Percentiles rank a stretch among this genome's conserved stretches.
phyloP scores from a whole-genome alignment of 208 protist species.

The Trypanosoma boissoni region DNA sequence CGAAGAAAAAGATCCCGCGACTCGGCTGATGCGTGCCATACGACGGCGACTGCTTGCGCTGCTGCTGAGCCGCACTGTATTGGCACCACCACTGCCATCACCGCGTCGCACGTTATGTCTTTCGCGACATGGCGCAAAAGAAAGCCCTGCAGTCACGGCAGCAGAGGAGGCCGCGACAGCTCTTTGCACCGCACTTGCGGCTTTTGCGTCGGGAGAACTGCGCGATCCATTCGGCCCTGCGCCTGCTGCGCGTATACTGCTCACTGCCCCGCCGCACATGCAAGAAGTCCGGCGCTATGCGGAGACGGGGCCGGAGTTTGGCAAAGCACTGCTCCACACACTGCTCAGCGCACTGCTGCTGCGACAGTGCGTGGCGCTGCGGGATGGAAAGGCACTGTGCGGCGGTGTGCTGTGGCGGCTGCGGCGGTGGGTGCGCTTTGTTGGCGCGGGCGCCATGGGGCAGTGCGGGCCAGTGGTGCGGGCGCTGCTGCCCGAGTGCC shows the following conservation, averaged over 20 bases:
- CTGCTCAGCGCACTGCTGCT: too few relatives aligned
- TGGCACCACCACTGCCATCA: too few relatives aligned
- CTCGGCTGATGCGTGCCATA: conserved; percentile 9
- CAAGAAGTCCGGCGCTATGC: conserved; percentile 1
- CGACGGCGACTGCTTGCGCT: too few relatives aligned
- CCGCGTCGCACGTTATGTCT: too few relatives aligned
- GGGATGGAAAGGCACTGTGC: background rate
- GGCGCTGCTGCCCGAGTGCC: conserved; percentile 21
- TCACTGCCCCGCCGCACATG: conserved; percentile 17
- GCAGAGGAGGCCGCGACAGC: background rate
- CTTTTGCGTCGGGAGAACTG: conserved; percentile 16
- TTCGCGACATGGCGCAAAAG: too few relatives aligned
- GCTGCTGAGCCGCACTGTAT: too few relatives aligned
- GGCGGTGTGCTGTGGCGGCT: conserved; percentile 3
- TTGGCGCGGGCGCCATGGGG: conserved; percentile 14
- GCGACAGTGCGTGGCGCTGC: conserved; percentile 8
- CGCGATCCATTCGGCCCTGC: background rate
- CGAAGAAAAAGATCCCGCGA: conserved; percentile 3
- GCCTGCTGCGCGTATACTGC: conserved; percentile 10
- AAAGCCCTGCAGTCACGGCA: conserved; percentile 6
- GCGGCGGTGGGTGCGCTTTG: conserved; percentile 20
- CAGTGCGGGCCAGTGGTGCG: conserved; percentile 11
- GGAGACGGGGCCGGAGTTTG: background rate
- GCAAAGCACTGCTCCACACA: too few relatives aligned
- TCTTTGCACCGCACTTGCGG: conserved; percentile 11